Evolutionary conservation across 1,139 yeast species (phyloP).

Genomic region (Tardiomyces digboiensis): DNA sequence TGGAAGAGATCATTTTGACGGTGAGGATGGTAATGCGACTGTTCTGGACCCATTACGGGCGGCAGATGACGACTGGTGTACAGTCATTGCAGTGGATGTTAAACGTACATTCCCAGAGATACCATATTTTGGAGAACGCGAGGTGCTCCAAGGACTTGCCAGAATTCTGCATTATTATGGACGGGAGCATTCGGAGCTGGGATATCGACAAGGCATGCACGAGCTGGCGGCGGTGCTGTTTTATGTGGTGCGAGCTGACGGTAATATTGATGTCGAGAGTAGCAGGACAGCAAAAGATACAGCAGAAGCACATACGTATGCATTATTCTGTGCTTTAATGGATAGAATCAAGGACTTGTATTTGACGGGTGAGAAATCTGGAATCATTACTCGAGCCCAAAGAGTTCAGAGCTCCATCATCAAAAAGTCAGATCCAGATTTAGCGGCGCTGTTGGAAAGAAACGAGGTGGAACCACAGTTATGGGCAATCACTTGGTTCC

Average conservation of each 20-base stretch:
- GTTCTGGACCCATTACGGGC: neutral
- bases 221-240: slow-evolving; percentile 44
- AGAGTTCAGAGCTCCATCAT: slow-evolving; percentile 28
- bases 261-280: neutral
- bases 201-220: slow-evolving; percentile 58
- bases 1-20: neutral
- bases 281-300: neutral
- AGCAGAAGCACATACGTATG: slow-evolving; percentile 23
- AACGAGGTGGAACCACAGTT: slow-evolving; percentile 46
- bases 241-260: slow-evolving; percentile 18
- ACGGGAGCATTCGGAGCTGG: slow-evolving; percentile 37
- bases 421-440: slow-evolving; percentile 27
- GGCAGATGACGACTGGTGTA: neutral
- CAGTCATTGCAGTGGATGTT: slow-evolving; percentile 31
- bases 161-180: slow-evolving; percentile 44
- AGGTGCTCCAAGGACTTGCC: slow-evolving; percentile 30
- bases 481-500: slow-evolving; percentile 49
- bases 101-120: slow-evolving; percentile 55
- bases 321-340: slow-evolving; percentile 25
- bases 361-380: slow-evolving; percentile 1
- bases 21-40: neutral
- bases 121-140: slow-evolving; percentile 30
- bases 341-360: slow-evolving; percentile 23
- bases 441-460: slow-evolving; percentile 27
- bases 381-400: slow-evolving; percentile 20